phyloP scores from a whole-genome alignment of 768 basidiomycete genomes.

The Kwoniella newhampshirensis region DNA sequence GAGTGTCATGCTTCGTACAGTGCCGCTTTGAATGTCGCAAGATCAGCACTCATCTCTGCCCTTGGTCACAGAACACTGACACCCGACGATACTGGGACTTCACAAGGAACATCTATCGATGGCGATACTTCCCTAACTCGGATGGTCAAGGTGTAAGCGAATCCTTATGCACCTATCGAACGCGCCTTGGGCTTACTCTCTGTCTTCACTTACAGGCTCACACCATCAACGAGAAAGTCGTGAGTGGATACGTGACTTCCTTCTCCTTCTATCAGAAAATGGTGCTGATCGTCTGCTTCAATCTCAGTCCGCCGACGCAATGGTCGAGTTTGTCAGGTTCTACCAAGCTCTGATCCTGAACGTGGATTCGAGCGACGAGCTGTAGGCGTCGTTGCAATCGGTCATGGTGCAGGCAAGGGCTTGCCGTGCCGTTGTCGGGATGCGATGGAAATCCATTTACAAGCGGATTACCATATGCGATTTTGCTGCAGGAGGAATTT shows the following conservation, averaged over 20 bases:
- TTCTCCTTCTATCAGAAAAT: background rate
- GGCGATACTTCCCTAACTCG: slow-evolving; percentile 21
- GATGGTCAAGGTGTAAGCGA: slow-evolving; percentile 11
- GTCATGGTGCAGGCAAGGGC: background rate
- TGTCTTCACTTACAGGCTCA: slow-evolving; percentile 9
- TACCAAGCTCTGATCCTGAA: slow-evolving; percentile 24
- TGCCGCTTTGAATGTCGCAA: background rate
- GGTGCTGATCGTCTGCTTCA: background rate
- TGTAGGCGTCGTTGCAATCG: background rate
- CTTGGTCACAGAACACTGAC: slow-evolving; percentile 42
- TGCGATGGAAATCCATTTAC: too few relatives aligned
- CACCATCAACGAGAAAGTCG: slow-evolving; percentile 25
- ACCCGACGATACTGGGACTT: slow-evolving; percentile 42
- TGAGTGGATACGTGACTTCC: slow-evolving; percentile 9
- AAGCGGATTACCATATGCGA: too few relatives aligned
- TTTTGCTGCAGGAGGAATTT: too few relatives aligned
- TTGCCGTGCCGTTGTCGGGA: too few relatives aligned
- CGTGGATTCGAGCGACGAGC: slow-evolving; percentile 18
- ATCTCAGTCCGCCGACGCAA: slow-evolving; percentile 10
- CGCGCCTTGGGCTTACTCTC: background rate
- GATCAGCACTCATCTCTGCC: too few relatives aligned
- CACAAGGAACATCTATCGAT: slow-evolving; percentile 51
- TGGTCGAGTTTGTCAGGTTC: slow-evolving; percentile 21
- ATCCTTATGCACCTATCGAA: background rate
- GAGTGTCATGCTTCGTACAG: slow-evolving; percentile 1